phyloP scores from a whole-genome alignment of 2,329 filamentous ascomycete genomes.

The Cladosporium oxysporum region DNA sequence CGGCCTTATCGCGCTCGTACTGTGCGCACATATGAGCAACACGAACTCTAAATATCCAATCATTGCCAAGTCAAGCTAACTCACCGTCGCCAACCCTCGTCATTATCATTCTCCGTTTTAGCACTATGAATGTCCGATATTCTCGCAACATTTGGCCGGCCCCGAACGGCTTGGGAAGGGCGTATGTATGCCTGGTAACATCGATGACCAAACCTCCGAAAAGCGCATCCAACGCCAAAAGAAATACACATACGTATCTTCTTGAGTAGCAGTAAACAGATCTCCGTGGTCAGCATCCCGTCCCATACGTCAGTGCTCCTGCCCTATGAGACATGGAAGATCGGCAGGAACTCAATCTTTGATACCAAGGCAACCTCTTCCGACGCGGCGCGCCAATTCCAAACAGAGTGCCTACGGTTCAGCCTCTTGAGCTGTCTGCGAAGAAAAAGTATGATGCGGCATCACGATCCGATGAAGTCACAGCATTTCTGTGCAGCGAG shows the following conservation, averaged over 20 bases:
- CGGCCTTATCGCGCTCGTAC: not conserved
- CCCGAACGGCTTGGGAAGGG: not conserved
- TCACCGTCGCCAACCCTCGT: not conserved
- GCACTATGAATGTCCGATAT: not conserved
- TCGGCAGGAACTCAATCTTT: not conserved
- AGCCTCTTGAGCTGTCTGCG: not conserved
- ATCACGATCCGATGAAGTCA: not conserved
- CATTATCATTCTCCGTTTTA: not conserved
- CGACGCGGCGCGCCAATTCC: conserved; percentile 7
- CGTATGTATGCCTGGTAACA: not conserved
- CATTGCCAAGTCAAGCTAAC: not conserved
- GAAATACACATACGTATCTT: not conserved
- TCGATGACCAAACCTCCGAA: not conserved
- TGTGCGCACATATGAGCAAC: not conserved
- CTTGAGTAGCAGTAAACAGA: not conserved
- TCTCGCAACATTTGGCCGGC: not conserved
- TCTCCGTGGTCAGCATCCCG: not conserved
- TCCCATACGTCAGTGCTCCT: not conserved
- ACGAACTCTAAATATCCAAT: not conserved
- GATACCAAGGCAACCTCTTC: conserved; percentile 3
- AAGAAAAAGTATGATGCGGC: not conserved
- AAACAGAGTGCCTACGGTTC: conserved; percentile 6
- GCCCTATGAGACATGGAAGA: not conserved
- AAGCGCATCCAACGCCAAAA: not conserved
- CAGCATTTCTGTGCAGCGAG: not conserved